phyloP scores from a whole-genome alignment of 1,284 basidiomycete genomes.

The Boletellus deceptivus region DNA sequence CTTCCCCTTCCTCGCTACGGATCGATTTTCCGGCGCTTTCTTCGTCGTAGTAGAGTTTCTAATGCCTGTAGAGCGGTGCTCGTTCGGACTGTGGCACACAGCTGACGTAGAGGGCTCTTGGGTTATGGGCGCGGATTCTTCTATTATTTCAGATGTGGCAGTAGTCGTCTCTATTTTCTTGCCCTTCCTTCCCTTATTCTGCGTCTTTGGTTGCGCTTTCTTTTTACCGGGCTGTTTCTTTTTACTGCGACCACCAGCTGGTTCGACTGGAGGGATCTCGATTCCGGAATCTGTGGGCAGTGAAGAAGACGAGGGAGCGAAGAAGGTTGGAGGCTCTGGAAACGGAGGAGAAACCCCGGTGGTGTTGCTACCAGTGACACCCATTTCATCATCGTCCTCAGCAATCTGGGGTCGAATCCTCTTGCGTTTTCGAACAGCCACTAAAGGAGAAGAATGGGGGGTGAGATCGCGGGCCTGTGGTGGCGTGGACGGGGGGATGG shows the following conservation, averaged over 20 bases:
- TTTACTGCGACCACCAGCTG: slow-evolving; percentile 7
- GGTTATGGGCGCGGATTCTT: background rate
- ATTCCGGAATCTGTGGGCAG: slow-evolving; percentile 22
- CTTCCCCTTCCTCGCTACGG: slow-evolving; percentile 14
- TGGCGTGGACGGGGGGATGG: slow-evolving; percentile 29
- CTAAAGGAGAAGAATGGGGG: slow-evolving; percentile 23
- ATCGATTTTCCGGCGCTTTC: slow-evolving; percentile 7
- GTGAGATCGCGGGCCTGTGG: slow-evolving; percentile 19
- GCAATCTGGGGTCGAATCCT: slow-evolving; percentile 13
- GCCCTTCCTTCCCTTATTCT: slow-evolving; percentile 21
- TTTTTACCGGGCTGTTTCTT: slow-evolving; percentile 19
- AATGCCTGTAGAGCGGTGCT: background rate
- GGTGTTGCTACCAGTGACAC: slow-evolving; percentile 4
- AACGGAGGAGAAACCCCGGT: slow-evolving; percentile 1
- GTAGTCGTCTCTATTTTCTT: slow-evolving; percentile 3
- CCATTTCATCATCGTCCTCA: slow-evolving; percentile 16
- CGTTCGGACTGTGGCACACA: slow-evolving; percentile 1
- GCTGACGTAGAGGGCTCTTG: slow-evolving; percentile 1
- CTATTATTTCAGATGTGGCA: slow-evolving; percentile 1
- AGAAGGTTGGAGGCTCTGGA: slow-evolving; percentile 25
- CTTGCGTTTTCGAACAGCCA: slow-evolving; percentile 27
- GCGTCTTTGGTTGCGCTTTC: slow-evolving; percentile 8
- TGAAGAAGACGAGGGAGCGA: slow-evolving; percentile 30
- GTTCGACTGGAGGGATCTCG: slow-evolving; percentile 17
- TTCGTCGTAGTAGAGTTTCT: background rate